A percentile compares a stretch with the other conserved stretches of the same genome.
Evolutionary conservation across 2,329 filamentous ascomycete species (phyloP).

Genomic region (Parastagonospora avenae): DNA sequence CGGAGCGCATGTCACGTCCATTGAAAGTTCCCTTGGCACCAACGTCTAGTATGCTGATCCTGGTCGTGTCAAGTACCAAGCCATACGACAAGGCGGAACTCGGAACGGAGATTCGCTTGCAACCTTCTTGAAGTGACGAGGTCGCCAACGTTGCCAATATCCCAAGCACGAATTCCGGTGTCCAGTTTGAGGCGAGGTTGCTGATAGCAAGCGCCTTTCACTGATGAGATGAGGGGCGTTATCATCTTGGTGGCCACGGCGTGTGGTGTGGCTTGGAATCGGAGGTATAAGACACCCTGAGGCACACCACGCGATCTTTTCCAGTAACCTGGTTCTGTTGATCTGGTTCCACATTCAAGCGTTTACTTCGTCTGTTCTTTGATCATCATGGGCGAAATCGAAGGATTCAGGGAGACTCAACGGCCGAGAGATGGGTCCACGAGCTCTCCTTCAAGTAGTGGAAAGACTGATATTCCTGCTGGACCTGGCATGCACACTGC

Average conservation of each 20-base stretch:
- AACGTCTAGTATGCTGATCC: constrained; percentile 13
- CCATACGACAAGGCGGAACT: constrained; percentile 25
- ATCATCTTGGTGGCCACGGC: constrained; percentile 26
- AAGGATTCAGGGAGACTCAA: constrained; percentile 19
- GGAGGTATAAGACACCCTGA: constrained; percentile 22
- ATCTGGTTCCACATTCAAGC: neutral
- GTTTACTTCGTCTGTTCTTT: neutral
- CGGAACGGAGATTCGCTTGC: constrained; percentile 21
- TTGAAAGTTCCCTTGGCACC: constrained; percentile 10
- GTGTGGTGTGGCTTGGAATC: constrained; percentile 8
- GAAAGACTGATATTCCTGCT: constrained; percentile 1
- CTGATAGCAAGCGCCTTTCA: neutral
- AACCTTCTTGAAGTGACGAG: constrained; percentile 24
- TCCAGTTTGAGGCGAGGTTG: neutral
- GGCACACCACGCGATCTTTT: constrained; percentile 4
- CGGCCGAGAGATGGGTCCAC: neutral
- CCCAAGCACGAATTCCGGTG: constrained; percentile 18
- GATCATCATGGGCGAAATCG: constrained; percentile 22
- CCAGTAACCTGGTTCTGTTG: constrained; percentile 1
- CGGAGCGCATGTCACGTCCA: neutral
- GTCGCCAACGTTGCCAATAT: constrained; percentile 25
- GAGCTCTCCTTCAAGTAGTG: constrained; percentile 9
- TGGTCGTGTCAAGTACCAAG: constrained; percentile 3
- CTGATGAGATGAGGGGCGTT: constrained; percentile 16
- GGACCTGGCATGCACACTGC: constrained; percentile 7